Base-by-base conservation (phyloP, 176 grass and related monocot genomes). In the Poa annua region DNA sequence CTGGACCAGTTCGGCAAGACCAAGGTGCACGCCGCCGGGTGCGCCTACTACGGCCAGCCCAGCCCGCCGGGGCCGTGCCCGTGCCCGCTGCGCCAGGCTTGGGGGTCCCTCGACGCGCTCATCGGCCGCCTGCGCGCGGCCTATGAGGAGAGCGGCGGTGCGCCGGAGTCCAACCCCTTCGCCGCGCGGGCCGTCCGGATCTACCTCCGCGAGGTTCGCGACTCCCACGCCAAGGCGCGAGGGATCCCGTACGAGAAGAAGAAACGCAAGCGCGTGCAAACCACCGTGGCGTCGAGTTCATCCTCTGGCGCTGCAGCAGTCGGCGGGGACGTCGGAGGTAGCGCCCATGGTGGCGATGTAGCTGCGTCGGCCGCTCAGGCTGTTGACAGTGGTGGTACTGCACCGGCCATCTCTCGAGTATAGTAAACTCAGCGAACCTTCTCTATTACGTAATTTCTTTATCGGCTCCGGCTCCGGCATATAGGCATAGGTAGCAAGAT, bases 1-100 rank as follows among this genome's bases (percentile, higher is more conserved):
- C 89, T 96, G 13, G 93, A 99, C 57, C 96, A 96, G 93, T 99
- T 99, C 80, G 96, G 96, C 36, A 99, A 99, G 91, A 99, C 96
- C 60, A 99, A 99, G 93, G 96, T 99, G 71, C 96, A 99, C 88
- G 63, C 55, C 3, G 11, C 3, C 5, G 89, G 87, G 19, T 99
- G 96, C 84, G 78, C 77, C 52, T 99, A 83, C 93, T 99, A 85
- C 82, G 96, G 96, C 74, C 96, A 96, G 45, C 89, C 91, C 15
- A 88, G 47, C 19, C 96, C 96, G 16, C 96, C 96, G 6, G 92
- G 73, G 16, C 89, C 91, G 1, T 99, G 96, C 77, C 77, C 93
- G 14, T 99, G 96, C 87, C 93, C 91, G 15, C 84, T 99, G 50
- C 88, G 90, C 48, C 96, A 99, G 79, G 96, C 96, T 1, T 99